A percentile compares a stretch with the other conserved stretches of the same genome.
Evolutionary conservation across 352 stramenopile genomes (phyloP).

Genomic region (Globisporangium radiosum): DNA sequence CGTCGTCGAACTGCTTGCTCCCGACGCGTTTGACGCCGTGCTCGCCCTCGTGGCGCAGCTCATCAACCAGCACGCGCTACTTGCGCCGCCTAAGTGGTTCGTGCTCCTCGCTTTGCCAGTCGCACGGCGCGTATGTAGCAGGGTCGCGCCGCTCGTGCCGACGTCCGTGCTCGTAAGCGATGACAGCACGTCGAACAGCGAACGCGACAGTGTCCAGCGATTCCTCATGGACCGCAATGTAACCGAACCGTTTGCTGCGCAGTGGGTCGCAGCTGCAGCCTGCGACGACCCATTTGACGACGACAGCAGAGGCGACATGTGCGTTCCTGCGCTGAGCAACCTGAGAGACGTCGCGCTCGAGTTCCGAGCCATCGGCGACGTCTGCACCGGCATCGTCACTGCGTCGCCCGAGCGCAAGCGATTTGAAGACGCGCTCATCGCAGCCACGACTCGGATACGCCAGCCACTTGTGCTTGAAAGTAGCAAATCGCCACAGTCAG

Average conservation of each 20-base stretch:
- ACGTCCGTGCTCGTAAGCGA: conserved; percentile 7
- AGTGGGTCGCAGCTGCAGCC: conserved; percentile 10
- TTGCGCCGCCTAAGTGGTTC: conserved; percentile 46
- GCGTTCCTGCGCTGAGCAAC: not conserved
- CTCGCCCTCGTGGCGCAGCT: conserved; percentile 35
- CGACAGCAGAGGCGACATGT: not conserved
- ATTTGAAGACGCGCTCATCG: conserved; percentile 8
- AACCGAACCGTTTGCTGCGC: conserved; percentile 10
- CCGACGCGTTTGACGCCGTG: conserved; percentile 21
- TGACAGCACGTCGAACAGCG: not conserved
- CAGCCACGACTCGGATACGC: not conserved
- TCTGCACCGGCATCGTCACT: not conserved
- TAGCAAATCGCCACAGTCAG: not conserved
- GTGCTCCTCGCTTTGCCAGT: conserved; percentile 26
- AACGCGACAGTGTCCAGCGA: not conserved
- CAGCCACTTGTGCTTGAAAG: not conserved
- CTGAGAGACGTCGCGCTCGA: conserved; percentile 2
- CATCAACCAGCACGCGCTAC: conserved; percentile 45
- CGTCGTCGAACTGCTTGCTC: conserved; percentile 28
- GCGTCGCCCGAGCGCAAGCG: conserved; percentile 6
- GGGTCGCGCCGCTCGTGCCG: conserved; percentile 20
- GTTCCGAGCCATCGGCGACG: conserved; percentile 1
- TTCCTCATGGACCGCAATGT: conserved; percentile 15
- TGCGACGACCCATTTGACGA: not conserved
- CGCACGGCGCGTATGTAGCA: conserved; percentile 25